A percentile compares a stretch with the other conserved stretches of the same genome.
phyloP scores from a whole-genome alignment of 2,329 filamentous ascomycete genomes.

The Fusarium pseudocircinatum region DNA sequence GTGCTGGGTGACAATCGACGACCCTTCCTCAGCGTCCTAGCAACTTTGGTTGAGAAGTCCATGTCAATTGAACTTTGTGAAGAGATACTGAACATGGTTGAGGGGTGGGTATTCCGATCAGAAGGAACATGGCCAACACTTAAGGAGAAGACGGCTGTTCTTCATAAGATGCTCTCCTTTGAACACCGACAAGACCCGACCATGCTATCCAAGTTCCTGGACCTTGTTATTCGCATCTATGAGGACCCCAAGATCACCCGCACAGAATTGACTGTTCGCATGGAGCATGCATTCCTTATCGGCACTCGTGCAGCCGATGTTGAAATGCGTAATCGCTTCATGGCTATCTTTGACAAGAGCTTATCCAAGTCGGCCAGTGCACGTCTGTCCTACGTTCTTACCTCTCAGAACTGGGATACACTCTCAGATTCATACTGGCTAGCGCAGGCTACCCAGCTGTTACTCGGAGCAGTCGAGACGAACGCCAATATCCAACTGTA shows the following conservation, averaged over 20 bases:
- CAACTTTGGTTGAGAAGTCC: slow-evolving; percentile 94
- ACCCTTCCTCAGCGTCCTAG: slow-evolving; percentile 93
- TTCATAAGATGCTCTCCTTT: slow-evolving; percentile 99
- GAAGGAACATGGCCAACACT: slow-evolving; percentile 96
- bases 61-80: slow-evolving; percentile 86
- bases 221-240: slow-evolving; percentile 97
- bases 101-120: slow-evolving; percentile 94
- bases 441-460: slow-evolving; percentile 90
- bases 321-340: slow-evolving; percentile 96
- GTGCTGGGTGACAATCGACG: slow-evolving; percentile 88
- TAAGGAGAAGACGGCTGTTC: slow-evolving; percentile 97
- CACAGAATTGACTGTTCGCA: slow-evolving; percentile 93
- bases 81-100: slow-evolving; percentile 93
- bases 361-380: slow-evolving; percentile 92
- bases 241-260: slow-evolving; percentile 96
- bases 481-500: slow-evolving; percentile 82
- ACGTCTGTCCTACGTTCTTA: slow-evolving; percentile 87
- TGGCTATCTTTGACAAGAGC: slow-evolving; percentile 95
- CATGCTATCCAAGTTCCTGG: slow-evolving; percentile 90
- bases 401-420: slow-evolving; percentile 96
- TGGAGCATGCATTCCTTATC: slow-evolving; percentile 98
- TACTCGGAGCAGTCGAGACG: slow-evolving; percentile 91
- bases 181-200: slow-evolving; percentile 85
- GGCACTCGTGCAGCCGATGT: slow-evolving; percentile 93
- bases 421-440: slow-evolving; percentile 97